Evolutionary conservation across 768 basidiomycete genomes (phyloP).

Genomic region (Dacryopinax primogenitus): DNA sequence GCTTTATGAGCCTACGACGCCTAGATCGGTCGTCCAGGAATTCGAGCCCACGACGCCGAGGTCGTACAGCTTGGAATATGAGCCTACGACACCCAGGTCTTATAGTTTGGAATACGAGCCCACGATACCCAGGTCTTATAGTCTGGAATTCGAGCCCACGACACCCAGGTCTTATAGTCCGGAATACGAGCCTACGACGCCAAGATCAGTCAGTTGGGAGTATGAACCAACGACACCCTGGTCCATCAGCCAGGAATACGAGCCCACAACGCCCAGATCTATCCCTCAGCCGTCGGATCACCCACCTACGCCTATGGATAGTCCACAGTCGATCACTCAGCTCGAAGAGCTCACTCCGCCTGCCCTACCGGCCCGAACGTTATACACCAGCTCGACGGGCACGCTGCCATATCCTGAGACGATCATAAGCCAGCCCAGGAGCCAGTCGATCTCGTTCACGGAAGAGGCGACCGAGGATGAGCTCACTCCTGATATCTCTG

Average conservation of each 20-base stretch:
- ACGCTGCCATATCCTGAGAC: not conserved
- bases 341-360: not conserved
- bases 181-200: not conserved
- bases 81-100: not conserved
- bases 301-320: not conserved
- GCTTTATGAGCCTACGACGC: not conserved
- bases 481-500: constrained; percentile 21
- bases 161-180: not conserved
- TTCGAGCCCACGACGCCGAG: too few relatives aligned
- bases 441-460: not conserved
- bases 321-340: not conserved
- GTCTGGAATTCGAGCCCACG: not conserved
- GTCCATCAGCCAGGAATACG: too few relatives aligned
- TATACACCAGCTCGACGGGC: not conserved
- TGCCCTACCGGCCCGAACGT: not conserved
- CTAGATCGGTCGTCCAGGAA: too few relatives aligned
- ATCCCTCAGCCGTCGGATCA: too few relatives aligned
- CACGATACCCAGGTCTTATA: not conserved
- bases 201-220: too few relatives aligned
- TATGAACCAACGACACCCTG: too few relatives aligned
- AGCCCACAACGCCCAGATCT: not conserved
- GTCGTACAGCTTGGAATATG: too few relatives aligned
- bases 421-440: not conserved
- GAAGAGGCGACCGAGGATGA: not conserved
- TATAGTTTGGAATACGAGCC: not conserved